These are phyloP conservation scores for Aspergillus steynii DNA, from an alignment of 495 filamentous ascomycete species.

Conservation along the genomic window DNA sequence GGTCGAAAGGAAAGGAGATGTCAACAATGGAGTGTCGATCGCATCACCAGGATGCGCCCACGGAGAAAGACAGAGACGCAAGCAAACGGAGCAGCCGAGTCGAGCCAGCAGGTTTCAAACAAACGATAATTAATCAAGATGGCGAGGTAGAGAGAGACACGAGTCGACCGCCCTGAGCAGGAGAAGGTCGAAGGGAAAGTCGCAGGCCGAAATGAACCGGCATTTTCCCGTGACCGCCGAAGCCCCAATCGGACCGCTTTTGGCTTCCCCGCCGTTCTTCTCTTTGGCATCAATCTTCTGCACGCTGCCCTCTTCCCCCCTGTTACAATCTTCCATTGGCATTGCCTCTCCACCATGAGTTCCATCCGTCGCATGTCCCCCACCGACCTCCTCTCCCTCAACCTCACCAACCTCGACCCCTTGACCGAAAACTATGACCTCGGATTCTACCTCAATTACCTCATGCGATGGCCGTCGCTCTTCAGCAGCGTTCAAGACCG, in stretches of 20 bases:
- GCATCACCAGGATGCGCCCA: conserved; percentile 23
- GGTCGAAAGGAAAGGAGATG: conserved; percentile 13
- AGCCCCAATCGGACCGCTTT: conserved; percentile 20
- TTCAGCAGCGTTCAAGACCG: conserved; percentile 85
- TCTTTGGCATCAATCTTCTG: neutral
- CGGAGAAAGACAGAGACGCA: conserved; percentile 2
- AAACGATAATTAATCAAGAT: conserved; percentile 7
- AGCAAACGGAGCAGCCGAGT: neutral
- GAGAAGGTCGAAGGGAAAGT: neutral
- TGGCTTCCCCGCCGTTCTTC: neutral
- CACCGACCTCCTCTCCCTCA: conserved; percentile 78
- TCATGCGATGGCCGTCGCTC: conserved; percentile 90
- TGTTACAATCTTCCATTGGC: conserved; percentile 2
- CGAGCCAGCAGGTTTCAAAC: conserved; percentile 5
- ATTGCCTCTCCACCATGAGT: conserved; percentile 51
- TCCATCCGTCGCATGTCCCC: conserved; percentile 69
- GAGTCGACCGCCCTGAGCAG: neutral
- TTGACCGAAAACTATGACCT: conserved; percentile 96
- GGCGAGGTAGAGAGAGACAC: neutral
- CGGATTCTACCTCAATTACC: conserved; percentile 91
- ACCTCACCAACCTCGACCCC: conserved; percentile 82
- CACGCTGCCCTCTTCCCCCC: neutral
- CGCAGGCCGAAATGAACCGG: conserved; percentile 1
- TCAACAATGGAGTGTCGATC: conserved; percentile 10
- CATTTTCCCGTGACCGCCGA: conserved; percentile 27